Conservation (phyloP, 1,139 yeast species). For the Pichia terricola region DNA sequence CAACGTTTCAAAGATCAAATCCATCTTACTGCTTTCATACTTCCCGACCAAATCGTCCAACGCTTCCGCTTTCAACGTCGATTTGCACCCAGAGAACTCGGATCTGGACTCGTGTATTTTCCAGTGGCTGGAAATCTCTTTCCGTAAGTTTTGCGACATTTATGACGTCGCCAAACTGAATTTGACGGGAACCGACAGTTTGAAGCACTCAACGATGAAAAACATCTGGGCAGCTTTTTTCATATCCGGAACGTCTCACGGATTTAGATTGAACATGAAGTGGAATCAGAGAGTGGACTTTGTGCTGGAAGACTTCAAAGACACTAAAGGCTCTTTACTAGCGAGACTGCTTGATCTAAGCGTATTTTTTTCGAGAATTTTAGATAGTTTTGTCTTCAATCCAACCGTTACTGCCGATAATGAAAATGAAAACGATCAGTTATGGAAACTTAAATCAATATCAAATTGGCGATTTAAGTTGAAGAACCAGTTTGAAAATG, state of each 20-base stretch:
- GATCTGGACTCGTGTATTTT: constrained; percentile 15
- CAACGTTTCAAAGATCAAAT: constrained; percentile 10
- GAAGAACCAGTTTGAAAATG: constrained; percentile 3
- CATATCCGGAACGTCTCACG: constrained; percentile 19
- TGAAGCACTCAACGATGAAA: constrained; percentile 4
- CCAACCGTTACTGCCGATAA: constrained; percentile 5
- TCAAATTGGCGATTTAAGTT: constrained; percentile 19
- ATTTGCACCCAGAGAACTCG: constrained; percentile 6
- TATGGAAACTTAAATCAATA: constrained; percentile 16
- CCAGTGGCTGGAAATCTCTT: constrained; percentile 16
- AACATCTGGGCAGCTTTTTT: constrained; percentile 19
- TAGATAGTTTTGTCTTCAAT: constrained; percentile 17
- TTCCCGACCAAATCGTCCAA: constrained; percentile 17
- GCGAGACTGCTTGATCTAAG: constrained; percentile 15
- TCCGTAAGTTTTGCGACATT: no score
- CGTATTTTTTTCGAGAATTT: constrained; percentile 13
- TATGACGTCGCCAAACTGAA: neutral
- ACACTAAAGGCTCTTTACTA: constrained; percentile 10
- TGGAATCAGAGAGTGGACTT: constrained; percentile 18
- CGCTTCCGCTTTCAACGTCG: constrained; percentile 5
- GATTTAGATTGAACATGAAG: constrained; percentile 19
- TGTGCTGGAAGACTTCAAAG: constrained; percentile 12
- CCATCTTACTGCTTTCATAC: constrained; percentile 18
- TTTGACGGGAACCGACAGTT: neutral
- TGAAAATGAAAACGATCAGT: constrained; percentile 4